A percentile compares a stretch with the other conserved stretches of the same genome.
These are phyloP conservation scores for Tulasnella sp. DNA, from an alignment of 768 basidiomycete species.

Conservation along the genomic window DNA sequence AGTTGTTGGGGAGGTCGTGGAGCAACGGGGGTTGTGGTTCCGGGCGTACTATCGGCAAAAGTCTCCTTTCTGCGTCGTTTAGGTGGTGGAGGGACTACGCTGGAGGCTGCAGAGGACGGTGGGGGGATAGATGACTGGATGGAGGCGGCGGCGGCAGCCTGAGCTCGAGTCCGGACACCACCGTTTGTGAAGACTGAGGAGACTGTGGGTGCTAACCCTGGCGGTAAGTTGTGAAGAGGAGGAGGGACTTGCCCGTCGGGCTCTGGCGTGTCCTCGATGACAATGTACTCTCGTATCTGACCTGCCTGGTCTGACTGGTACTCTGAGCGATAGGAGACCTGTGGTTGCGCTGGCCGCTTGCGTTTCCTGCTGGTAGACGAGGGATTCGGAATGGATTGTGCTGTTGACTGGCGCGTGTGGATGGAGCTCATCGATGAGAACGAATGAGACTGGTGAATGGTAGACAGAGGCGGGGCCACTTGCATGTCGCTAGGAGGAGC, in stretches of 20 bases:
- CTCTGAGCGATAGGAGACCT: slow-evolving; percentile 22
- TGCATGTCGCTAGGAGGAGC: slow-evolving; percentile 9
- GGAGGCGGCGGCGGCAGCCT: slow-evolving; percentile 78
- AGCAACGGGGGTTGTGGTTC: slow-evolving; percentile 56
- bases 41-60: slow-evolving; percentile 51
- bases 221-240: slow-evolving; percentile 52
- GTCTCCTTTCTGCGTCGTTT: slow-evolving; percentile 82
- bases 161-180: slow-evolving; percentile 56
- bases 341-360: slow-evolving; percentile 19
- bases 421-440: slow-evolving; percentile 9
- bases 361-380: slow-evolving; percentile 15
- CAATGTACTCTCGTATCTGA: slow-evolving; percentile 74
- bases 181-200: slow-evolving; percentile 21
- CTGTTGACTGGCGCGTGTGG: slow-evolving; percentile 16
- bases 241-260: slow-evolving; percentile 40
- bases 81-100: slow-evolving; percentile 46
- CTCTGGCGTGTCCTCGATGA: slow-evolving; percentile 86
- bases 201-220: slow-evolving; percentile 17
- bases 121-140: slow-evolving; percentile 41
- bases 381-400: slow-evolving; percentile 11
- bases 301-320: slow-evolving; percentile 78
- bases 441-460: neutral
- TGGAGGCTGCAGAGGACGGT: slow-evolving; percentile 47
- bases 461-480: slow-evolving; percentile 11
- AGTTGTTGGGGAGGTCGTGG: slow-evolving; percentile 45